Conservation (phyloP, 108 stramenopile genomes). For the Pelagomonas calceolata region DNA sequence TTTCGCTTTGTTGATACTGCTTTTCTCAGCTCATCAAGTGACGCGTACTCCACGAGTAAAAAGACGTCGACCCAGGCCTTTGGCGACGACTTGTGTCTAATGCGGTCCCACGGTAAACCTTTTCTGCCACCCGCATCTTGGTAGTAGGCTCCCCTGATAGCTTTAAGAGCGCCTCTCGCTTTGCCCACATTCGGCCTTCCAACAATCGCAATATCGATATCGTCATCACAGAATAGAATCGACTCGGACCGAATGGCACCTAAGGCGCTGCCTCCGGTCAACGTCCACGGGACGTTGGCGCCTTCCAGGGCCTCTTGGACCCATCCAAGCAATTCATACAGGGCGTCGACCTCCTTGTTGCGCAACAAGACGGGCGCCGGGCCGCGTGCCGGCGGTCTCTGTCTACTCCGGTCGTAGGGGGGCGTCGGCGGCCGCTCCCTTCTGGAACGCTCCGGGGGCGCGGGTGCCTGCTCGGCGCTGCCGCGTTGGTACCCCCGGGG, state of each 20-base stretch:
- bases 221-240: conserved; percentile 64
- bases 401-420: too few relatives aligned
- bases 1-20: conserved; percentile 38
- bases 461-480: too few relatives aligned
- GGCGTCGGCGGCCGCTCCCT: too few relatives aligned
- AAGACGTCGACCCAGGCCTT: conserved; percentile 56
- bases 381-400: too few relatives aligned
- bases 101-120: conserved; percentile 40
- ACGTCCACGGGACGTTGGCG: conserved; percentile 42
- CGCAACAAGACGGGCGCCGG: conserved; percentile 42
- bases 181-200: conserved; percentile 33
- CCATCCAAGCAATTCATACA: conserved; percentile 25
- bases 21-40: conserved; percentile 23
- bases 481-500: too few relatives aligned
- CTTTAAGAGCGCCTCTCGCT: not conserved
- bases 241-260: conserved; percentile 59
- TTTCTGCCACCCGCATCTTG: too few relatives aligned
- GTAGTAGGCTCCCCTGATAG: not conserved
- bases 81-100: conserved; percentile 36
- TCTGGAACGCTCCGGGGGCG: too few relatives aligned
- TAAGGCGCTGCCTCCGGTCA: conserved; percentile 56
- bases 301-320: conserved; percentile 19
- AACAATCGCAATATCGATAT: conserved; percentile 60
- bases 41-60: conserved; percentile 35
- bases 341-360: conserved; percentile 45